These are phyloP conservation scores for Nemania sp. DNA, from an alignment of 2,329 filamentous ascomycete species.

Conservation along the genomic window DNA sequence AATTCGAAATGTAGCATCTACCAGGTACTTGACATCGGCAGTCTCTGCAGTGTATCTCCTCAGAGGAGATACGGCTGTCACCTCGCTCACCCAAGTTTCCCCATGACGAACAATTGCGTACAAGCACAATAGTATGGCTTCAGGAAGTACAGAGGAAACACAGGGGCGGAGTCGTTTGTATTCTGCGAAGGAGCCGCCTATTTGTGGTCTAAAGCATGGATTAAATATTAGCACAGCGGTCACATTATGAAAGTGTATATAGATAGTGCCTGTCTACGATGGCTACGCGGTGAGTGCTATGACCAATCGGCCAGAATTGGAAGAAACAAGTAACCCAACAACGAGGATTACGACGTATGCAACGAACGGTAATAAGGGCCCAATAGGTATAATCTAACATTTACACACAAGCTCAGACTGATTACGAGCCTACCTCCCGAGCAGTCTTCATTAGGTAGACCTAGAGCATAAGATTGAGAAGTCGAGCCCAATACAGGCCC, in stretches of 20 bases:
- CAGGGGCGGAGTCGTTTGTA: conserved; percentile 41
- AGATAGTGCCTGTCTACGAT: neutral
- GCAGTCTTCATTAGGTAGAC: conserved; percentile 4
- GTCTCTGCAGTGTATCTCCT: conserved; percentile 36
- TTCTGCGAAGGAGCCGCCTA: conserved; percentile 28
- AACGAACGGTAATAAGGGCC: neutral
- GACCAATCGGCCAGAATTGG: neutral
- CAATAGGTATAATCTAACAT: neutral
- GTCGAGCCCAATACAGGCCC: conserved; percentile 17
- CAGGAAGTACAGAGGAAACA: conserved; percentile 43
- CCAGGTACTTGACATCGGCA: conserved; percentile 33
- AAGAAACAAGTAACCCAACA: neutral
- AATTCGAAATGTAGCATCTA: conserved; percentile 32
- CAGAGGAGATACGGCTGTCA: conserved; percentile 48
- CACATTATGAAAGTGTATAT: neutral
- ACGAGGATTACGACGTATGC: neutral
- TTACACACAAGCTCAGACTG: neutral
- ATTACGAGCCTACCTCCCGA: neutral
- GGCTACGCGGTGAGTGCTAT: neutral
- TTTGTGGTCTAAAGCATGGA: conserved; percentile 6
- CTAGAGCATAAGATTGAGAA: conserved; percentile 14
- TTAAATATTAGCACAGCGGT: conserved; percentile 1
- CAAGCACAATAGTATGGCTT: conserved; percentile 47
- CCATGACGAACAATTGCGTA: conserved; percentile 45
- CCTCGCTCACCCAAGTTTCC: conserved; percentile 44